Conservation (phyloP, 345 rosid species). For the Punica granatum region DNA sequence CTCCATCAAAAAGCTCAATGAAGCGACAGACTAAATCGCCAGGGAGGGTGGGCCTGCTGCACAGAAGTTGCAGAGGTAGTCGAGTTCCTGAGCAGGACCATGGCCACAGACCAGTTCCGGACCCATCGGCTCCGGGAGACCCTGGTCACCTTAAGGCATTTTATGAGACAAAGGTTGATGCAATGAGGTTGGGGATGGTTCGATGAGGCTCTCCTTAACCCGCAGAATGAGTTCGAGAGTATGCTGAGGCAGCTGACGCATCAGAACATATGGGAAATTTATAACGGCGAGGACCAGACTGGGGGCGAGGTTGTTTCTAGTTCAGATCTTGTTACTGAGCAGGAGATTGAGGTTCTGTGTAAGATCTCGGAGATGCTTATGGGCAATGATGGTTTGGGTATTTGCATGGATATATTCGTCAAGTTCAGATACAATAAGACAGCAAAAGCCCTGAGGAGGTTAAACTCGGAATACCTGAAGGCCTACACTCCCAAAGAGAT, state of each 20-base stretch:
- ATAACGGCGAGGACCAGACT: conserved; percentile 4
- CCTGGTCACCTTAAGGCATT: conserved; percentile 42
- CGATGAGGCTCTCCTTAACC: conserved; percentile 52
- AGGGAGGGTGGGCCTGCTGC: conserved; percentile 47
- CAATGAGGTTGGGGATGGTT: conserved; percentile 61
- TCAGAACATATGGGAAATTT: conserved; percentile 22
- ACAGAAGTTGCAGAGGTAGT: conserved; percentile 62
- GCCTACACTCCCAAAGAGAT: conserved; percentile 51
- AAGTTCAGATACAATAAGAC: conserved; percentile 58
- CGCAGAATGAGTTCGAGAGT: conserved; percentile 49
- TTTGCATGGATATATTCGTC: conserved; percentile 53
- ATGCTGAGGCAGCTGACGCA: conserved; percentile 38
- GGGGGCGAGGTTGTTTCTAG: conserved; percentile 11
- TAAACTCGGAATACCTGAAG: conserved; percentile 45
- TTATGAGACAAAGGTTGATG: conserved; percentile 45
- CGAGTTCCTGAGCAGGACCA: conserved; percentile 72
- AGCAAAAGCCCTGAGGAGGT: conserved; percentile 52
- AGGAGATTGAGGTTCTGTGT: conserved; percentile 36
- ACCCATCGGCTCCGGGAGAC: conserved; percentile 45
- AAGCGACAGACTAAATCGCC: conserved; percentile 26
- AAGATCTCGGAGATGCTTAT: conserved; percentile 40
- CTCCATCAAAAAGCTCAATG: conserved; percentile 35
- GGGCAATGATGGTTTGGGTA: conserved; percentile 56
- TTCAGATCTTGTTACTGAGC: conserved; percentile 37
- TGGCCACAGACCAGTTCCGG: conserved; percentile 44